Conservation (phyloP, 2,329 filamentous ascomycete species). For the Phaeosphaeriaceae sp. region DNA sequence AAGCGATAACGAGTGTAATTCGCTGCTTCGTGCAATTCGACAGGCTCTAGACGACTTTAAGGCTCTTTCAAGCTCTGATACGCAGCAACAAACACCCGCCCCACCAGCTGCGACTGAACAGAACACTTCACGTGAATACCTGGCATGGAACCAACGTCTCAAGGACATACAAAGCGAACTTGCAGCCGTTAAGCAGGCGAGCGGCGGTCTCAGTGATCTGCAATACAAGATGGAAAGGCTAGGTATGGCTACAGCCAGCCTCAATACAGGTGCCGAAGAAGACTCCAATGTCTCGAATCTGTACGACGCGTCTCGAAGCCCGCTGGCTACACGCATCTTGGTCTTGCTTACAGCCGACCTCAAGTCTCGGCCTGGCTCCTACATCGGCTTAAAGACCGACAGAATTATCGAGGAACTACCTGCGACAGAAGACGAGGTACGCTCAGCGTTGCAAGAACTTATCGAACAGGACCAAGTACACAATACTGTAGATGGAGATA, state of each 20-base stretch:
- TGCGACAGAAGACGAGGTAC: not conserved
- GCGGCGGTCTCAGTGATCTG: constrained; percentile 6
- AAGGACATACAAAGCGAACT: constrained; percentile 7
- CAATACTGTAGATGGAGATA: constrained; percentile 19
- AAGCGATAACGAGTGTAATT: constrained; percentile 1
- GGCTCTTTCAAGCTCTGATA: not conserved
- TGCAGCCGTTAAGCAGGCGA: not conserved
- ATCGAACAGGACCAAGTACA: constrained; percentile 13
- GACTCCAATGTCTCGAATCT: not conserved
- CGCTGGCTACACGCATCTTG: constrained; percentile 16
- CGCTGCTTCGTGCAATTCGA: constrained; percentile 11
- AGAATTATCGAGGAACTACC: constrained; percentile 15
- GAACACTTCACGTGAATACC: not conserved
- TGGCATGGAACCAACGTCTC: constrained; percentile 2
- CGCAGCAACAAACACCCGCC: not conserved
- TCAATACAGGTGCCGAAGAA: not conserved
- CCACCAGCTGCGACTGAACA: not conserved
- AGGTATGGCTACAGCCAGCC: constrained; percentile 8
- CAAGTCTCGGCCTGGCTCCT: constrained; percentile 20
- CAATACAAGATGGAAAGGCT: constrained; percentile 18
- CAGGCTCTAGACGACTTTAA: constrained; percentile 1
- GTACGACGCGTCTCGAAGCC: not conserved
- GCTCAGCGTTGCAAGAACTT: constrained; percentile 5
- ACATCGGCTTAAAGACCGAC: constrained; percentile 18
- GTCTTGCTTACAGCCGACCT: constrained; percentile 17